These are phyloP conservation scores for Saksenaea oblongispora DNA, from an alignment of 371 early-diverging fungal genomes.

Conservation along the genomic window DNA sequence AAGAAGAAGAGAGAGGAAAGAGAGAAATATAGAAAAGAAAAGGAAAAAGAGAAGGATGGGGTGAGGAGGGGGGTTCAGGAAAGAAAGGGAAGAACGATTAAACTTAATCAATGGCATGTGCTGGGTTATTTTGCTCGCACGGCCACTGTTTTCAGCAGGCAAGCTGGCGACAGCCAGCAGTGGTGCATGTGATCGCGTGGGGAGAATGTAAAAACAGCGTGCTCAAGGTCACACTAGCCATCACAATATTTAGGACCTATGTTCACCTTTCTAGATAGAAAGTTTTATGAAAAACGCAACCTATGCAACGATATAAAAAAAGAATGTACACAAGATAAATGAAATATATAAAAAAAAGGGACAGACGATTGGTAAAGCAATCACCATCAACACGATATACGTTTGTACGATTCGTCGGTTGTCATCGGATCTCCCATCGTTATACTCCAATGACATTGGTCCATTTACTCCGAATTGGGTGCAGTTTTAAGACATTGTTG, in stretches of 20 bases:
- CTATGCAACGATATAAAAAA: neutral
- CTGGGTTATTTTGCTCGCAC: neutral
- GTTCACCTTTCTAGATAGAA: neutral
- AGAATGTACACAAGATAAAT: neutral
- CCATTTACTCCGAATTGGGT: no score
- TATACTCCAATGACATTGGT: neutral
- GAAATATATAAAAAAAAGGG: neutral
- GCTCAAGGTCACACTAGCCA: slow-evolving; percentile 1
- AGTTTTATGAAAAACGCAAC: neutral
- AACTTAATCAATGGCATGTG: slow-evolving; percentile 6
- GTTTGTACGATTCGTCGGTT: neutral
- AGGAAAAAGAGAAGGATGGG: neutral
- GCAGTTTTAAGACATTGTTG: no score
- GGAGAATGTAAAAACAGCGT: slow-evolving; percentile 1
- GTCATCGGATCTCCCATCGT: neutral
- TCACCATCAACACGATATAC: neutral
- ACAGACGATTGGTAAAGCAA: neutral
- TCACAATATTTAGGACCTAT: neutral
- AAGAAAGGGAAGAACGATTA: neutral
- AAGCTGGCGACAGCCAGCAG: neutral
- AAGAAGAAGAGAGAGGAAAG: neutral
- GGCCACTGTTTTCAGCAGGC: slow-evolving; percentile 5
- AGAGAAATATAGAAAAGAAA: neutral
- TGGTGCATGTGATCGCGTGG: slow-evolving; percentile 3
- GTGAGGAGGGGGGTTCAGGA: neutral